Conservation (phyloP, 169 alveolate species). For the Eimeria tenella region DNA sequence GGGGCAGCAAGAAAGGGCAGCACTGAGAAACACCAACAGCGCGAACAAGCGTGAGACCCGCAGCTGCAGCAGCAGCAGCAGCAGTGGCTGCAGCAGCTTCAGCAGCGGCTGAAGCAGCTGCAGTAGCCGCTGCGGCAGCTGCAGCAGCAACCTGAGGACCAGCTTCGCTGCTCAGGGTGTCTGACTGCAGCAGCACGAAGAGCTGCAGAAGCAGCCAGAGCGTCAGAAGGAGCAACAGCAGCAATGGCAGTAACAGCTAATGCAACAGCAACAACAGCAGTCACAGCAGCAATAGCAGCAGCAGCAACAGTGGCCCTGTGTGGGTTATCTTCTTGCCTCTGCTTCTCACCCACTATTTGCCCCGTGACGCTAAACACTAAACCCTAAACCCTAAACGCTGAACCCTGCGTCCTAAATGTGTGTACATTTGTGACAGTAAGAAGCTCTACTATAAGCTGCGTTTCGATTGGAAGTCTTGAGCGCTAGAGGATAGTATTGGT, state of each 20-base stretch:
- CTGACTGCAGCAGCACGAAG: background rate
- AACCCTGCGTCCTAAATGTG: too few species aligned
- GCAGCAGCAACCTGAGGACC: background rate
- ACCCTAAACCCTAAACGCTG: too few species aligned
- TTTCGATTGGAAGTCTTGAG: too few species aligned
- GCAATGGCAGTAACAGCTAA: slow-evolving; percentile 15
- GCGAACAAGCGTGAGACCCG: background rate
- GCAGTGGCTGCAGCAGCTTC: background rate
- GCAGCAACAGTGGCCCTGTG: too few species aligned
- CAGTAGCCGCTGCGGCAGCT: background rate
- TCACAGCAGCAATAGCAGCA: background rate
- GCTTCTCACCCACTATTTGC: too few species aligned
- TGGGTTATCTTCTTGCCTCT: too few species aligned
- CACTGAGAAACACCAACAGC: background rate
- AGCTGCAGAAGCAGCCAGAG: background rate
- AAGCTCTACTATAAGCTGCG: too few species aligned
- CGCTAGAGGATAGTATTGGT: too few species aligned
- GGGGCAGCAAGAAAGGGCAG: background rate
- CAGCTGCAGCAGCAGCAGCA: background rate
- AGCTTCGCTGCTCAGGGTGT: background rate
- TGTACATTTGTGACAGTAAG: too few species aligned
- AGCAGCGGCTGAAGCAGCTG: background rate
- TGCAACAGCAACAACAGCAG: background rate
- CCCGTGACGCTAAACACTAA: too few species aligned
- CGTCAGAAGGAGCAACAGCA: background rate